Evolutionary conservation across 768 basidiomycete genomes (phyloP), one percentile per base, ranked within the genome.

Genomic region (Dioszegia hungarica): DNA sequence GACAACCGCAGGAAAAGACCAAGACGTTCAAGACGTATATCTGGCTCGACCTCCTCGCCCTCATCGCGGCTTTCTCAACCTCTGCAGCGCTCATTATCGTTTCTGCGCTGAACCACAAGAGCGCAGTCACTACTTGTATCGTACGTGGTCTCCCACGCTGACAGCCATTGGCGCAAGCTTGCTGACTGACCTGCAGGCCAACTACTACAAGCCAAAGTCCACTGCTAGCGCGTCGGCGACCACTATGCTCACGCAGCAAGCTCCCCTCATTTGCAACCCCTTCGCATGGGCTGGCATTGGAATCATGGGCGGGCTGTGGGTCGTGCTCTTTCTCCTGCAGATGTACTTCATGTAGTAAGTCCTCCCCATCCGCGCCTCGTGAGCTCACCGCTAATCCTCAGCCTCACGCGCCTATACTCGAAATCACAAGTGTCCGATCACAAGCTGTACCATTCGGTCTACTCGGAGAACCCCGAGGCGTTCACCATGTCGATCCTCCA

Each of bases 211-310:
- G 33, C 57, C 39, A 19, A 49, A 10, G 1, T 41, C 57, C 5
- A 33, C 39, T 14, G 29, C 47, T 63, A 49, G 66, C 4, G 37
- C 59, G 49, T 61, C 53, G n/a, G 62, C 68, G 22, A 72, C 62
- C 17, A 60, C 66, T 0, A 71, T 66, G n/a, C 47, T 73, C 12
- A 46, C 75, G 77, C 12, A 69, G 64, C 57, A 90, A 72, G 88
- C 85, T 5, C 75, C 85, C 33, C 84, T 82, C 5, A 80, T 98
- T 22, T 99, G 95, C 77, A 80, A 85, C 44, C 86, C 95, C 53
- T 94, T 97, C 71, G 81, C 90, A 4, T 95, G 91, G 89, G 88
- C 90, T 10, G 88, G 89, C 66, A 79, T 95, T 14, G 93, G 93
- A 34, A 78, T 97, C 54, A 93, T 98, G 90, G 87, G 81, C 19